These are phyloP conservation scores for Pisolithus tinctorius DNA, from an alignment of 768 basidiomycete species.

Conservation along the genomic window DNA sequence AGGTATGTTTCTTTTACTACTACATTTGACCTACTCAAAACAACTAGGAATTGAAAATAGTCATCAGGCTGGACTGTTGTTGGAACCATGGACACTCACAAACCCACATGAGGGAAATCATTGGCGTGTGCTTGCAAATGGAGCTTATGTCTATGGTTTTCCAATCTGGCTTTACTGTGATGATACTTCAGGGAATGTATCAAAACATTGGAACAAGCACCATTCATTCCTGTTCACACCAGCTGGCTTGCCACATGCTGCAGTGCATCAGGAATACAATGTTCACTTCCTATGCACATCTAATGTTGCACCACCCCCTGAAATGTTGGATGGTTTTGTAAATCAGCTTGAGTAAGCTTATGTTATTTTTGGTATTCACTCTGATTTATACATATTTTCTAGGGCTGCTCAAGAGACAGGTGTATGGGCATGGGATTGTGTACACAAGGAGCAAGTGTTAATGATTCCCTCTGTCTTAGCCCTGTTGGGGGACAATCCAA, in stretches of 20 bases:
- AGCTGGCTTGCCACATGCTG: slow-evolving; percentile 12
- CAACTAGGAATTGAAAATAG: not conserved
- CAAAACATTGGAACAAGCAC: slow-evolving; percentile 26
- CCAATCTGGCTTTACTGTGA: slow-evolving; percentile 19
- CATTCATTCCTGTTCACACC: slow-evolving; percentile 20
- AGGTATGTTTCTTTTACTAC: slow-evolving; percentile 3
- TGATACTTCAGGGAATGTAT: slow-evolving; percentile 24
- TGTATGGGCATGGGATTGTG: slow-evolving; percentile 13
- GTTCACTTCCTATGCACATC: slow-evolving; percentile 20
- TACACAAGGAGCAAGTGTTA: slow-evolving; percentile 10
- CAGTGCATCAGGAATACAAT: slow-evolving; percentile 6
- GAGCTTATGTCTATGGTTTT: slow-evolving; percentile 7
- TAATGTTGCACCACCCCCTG: slow-evolving; percentile 15
- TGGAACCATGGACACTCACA: not conserved
- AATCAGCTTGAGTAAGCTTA: slow-evolving; percentile 12
- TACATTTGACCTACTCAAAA: not conserved
- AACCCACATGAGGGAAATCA: slow-evolving; percentile 6
- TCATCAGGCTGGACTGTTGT: not conserved
- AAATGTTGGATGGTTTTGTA: slow-evolving; percentile 18
- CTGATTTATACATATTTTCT: not conserved
- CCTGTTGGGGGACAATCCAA: slow-evolving; percentile 19
- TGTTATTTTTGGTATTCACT: not conserved
- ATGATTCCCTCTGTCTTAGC: slow-evolving; percentile 12
- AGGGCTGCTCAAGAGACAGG: slow-evolving; percentile 10
- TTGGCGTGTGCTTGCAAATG: slow-evolving; percentile 5